Evolutionary conservation across 768 basidiomycete genomes (phyloP).

Genomic region (Rhodosporidiobolus sp.): DNA sequence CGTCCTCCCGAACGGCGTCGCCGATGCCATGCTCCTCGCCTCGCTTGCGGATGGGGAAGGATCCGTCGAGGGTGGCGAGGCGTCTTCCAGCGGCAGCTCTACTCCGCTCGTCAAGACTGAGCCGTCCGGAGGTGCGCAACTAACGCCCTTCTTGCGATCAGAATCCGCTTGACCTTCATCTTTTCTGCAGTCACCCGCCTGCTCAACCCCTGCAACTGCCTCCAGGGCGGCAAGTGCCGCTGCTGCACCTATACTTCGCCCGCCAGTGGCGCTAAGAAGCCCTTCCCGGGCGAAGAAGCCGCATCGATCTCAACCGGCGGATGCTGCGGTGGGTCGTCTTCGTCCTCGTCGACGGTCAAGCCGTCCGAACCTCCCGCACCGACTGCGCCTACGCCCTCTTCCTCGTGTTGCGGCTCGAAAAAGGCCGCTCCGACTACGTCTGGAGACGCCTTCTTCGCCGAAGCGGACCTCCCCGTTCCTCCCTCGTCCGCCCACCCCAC

Average conservation of each 20-base stretch:
- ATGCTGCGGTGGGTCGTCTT: background rate
- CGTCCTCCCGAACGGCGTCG: constrained; percentile 29
- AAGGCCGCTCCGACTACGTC: background rate
- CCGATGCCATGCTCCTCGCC: constrained; percentile 9
- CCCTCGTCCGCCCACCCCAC: background rate
- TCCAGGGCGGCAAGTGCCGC: constrained; percentile 47
- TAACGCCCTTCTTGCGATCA: background rate
- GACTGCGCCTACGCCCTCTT: too few species aligned
- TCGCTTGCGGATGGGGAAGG: background rate
- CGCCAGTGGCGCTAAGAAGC: background rate
- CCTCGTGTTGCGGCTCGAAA: background rate
- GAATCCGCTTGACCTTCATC: background rate
- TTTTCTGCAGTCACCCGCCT: constrained; percentile 38
- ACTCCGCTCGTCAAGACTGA: background rate
- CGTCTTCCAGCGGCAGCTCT: background rate
- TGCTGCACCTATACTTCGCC: constrained; percentile 45
- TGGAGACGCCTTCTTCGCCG: background rate
- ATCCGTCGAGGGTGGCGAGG: background rate
- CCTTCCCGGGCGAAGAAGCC: background rate
- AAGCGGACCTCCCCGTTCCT: background rate
- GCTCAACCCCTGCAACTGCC: constrained; percentile 49
- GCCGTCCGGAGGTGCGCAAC: constrained; percentile 18
- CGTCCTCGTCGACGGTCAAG: background rate
- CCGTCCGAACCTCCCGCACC: background rate
- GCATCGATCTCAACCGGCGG: background rate